phyloP scores from a whole-genome alignment of 768 basidiomycete species.

The Lentinula edodes region DNA sequence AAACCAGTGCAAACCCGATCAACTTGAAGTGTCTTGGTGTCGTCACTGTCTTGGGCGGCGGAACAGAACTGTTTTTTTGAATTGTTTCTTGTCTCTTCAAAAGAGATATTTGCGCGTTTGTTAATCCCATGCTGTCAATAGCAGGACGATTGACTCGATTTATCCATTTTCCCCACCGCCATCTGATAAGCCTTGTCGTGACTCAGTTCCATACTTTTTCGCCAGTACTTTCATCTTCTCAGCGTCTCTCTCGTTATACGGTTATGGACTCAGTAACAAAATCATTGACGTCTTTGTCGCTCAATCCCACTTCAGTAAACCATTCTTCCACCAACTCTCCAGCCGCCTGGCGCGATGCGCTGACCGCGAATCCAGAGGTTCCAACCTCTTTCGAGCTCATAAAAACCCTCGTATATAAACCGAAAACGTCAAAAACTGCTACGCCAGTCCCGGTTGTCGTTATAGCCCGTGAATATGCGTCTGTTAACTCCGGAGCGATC shows the following conservation, averaged over 20 bases:
- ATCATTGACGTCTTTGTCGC: slow-evolving; percentile 48
- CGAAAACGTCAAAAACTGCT: slow-evolving; percentile 89
- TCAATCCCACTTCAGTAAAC: slow-evolving; percentile 47
- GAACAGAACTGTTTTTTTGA: neutral
- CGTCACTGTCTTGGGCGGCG: neutral
- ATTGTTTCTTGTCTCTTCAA: neutral
- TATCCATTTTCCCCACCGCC: slow-evolving; percentile 4
- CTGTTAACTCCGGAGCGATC: slow-evolving; percentile 71
- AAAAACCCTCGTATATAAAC: slow-evolving; percentile 93
- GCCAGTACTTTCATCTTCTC: neutral
- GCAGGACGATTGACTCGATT: slow-evolving; percentile 4
- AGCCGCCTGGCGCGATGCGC: slow-evolving; percentile 68
- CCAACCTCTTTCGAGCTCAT: slow-evolving; percentile 66
- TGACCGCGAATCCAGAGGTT: slow-evolving; percentile 45
- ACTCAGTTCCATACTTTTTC: slow-evolving; percentile 2
- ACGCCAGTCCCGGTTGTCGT: slow-evolving; percentile 82
- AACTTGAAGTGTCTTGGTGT: neutral
- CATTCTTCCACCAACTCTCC: slow-evolving; percentile 68
- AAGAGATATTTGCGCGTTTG: neutral
- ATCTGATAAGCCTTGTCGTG: slow-evolving; percentile 9
- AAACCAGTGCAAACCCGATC: no score
- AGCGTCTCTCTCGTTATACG: slow-evolving; percentile 2
- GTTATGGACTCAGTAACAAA: slow-evolving; percentile 30
- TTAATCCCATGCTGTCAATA: neutral
- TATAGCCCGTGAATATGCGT: slow-evolving; percentile 80